phyloP scores from a whole-genome alignment of 129 eudicot species.

The Glebionis coronaria region DNA sequence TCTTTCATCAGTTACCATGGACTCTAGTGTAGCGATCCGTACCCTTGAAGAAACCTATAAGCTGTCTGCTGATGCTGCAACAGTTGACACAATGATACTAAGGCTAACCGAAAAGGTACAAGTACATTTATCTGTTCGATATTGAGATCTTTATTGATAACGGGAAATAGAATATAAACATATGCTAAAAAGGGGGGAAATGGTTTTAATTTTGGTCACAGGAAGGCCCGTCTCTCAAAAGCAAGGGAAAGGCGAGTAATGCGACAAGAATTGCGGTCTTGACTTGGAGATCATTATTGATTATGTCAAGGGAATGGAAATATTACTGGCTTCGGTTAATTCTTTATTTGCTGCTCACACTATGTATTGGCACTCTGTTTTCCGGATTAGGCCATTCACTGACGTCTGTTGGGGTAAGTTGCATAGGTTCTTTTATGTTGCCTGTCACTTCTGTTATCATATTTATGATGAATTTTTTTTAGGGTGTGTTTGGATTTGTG shows the following conservation, averaged over 20 bases:
- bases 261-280: conserved; percentile 55
- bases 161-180: too few species aligned
- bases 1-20: conserved; percentile 88
- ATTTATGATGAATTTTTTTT: too few species aligned
- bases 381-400: conserved; percentile 93
- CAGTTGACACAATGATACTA: conserved; percentile 72
- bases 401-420: conserved; percentile 68
- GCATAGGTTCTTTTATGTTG: too few species aligned
- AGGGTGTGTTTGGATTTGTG: too few species aligned
- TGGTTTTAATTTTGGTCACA: conserved; percentile 21
- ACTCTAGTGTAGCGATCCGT: conserved; percentile 89
- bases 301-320: conserved; percentile 93
- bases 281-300: conserved; percentile 84
- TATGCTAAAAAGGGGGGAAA: background rate
- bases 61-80: conserved; percentile 86
- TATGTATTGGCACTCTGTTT: conserved; percentile 77
- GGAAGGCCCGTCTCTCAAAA: conserved; percentile 85
- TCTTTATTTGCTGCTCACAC: conserved; percentile 68
- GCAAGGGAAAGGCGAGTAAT: conserved; percentile 66
- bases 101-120: conserved; percentile 73
- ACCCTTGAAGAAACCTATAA: conserved; percentile 89
- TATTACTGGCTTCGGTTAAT: conserved; percentile 89
- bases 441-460: too few species aligned
- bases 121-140: background rate
- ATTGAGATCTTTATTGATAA: too few species aligned